phyloP scores from a whole-genome alignment of 176 grass and related monocot genomes.

The Saccharum officinarum region DNA sequence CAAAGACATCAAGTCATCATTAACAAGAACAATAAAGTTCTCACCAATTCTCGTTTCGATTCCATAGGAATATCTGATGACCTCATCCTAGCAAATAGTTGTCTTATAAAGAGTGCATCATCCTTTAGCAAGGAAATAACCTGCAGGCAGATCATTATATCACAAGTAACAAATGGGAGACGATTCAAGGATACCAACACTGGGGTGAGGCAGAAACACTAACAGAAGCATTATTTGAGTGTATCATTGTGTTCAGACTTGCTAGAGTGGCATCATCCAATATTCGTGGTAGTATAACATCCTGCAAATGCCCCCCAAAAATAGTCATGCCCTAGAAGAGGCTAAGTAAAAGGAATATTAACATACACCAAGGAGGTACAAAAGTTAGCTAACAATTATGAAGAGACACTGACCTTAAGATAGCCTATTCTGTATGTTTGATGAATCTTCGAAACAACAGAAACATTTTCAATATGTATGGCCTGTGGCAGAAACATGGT shows the following conservation, averaged over 20 bases:
- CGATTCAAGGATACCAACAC: constrained; percentile 32
- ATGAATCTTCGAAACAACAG: constrained; percentile 91
- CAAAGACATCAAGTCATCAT: constrained; percentile 2
- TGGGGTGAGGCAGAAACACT: constrained; percentile 46
- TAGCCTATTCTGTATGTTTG: constrained; percentile 98
- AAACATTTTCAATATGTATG: constrained; percentile 87
- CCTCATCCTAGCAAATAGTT: constrained; percentile 89
- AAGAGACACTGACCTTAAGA: constrained; percentile 66
- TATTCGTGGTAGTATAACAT: constrained; percentile 90
- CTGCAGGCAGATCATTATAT: constrained; percentile 54
- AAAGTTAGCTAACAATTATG: background rate
- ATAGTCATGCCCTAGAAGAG: constrained; percentile 22
- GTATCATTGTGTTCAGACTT: constrained; percentile 89
- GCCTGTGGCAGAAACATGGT: constrained; percentile 58
- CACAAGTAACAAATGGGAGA: constrained; percentile 17
- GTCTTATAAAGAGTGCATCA: constrained; percentile 89
- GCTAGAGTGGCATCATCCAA: constrained; percentile 85
- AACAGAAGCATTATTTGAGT: constrained; percentile 91
- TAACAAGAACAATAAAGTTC: constrained; percentile 28
- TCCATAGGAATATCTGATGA: constrained; percentile 56
- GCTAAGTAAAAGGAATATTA: constrained; percentile 23
- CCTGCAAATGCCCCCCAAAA: constrained; percentile 54
- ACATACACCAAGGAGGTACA: constrained; percentile 9
- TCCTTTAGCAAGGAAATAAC: constrained; percentile 97
- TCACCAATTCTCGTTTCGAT: constrained; percentile 89